A percentile compares a stretch with the other conserved stretches of the same genome.
phyloP scores from a whole-genome alignment of 2,329 filamentous ascomycete genomes.

The Herpotrichia juniperi region DNA sequence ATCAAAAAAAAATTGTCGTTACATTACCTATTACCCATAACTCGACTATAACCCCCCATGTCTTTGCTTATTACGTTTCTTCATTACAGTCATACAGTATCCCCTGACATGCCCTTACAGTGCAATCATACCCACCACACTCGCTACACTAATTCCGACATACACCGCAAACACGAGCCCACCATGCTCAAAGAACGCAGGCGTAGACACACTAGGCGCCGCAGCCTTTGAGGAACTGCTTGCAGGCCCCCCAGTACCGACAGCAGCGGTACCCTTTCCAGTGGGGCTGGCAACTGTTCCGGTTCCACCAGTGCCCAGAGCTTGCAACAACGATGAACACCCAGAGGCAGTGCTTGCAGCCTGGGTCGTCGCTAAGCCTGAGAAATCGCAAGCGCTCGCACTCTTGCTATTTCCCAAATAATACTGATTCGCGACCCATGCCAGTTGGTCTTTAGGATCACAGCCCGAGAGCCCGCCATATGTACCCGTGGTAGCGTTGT shows the following conservation, averaged over 20 bases:
- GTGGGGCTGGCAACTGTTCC: conserved; percentile 54
- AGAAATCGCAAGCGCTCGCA: conserved; percentile 71
- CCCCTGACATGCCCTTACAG: conserved; percentile 3
- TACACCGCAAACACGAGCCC: conserved; percentile 26
- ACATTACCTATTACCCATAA: too few relatives aligned
- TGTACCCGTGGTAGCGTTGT: conserved; percentile 69
- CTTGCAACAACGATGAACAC: conserved; percentile 65
- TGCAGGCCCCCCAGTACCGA: conserved; percentile 13
- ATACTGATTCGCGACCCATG: conserved; percentile 76
- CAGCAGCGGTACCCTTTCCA: conserved; percentile 27
- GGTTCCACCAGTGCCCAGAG: conserved; percentile 66
- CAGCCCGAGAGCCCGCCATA: conserved; percentile 83
- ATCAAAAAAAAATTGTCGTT: too few relatives aligned
- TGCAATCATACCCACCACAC: conserved; percentile 28
- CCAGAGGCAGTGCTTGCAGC: conserved; percentile 52
- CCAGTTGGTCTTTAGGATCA: conserved; percentile 71
- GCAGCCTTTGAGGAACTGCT: conserved; percentile 28
- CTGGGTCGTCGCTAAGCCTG: conserved; percentile 66
- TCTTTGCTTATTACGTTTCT: too few relatives aligned
- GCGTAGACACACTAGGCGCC: conserved; percentile 22
- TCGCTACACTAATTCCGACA: conserved; percentile 24
- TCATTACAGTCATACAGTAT: neutral
- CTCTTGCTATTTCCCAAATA: conserved; percentile 56
- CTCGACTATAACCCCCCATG: too few relatives aligned
- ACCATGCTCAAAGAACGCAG: conserved; percentile 34